Percentiles rank a stretch among this genome's conserved stretches.
Conservation (phyloP, 768 basidiomycete genomes). For the Mycena capillaripes region DNA sequence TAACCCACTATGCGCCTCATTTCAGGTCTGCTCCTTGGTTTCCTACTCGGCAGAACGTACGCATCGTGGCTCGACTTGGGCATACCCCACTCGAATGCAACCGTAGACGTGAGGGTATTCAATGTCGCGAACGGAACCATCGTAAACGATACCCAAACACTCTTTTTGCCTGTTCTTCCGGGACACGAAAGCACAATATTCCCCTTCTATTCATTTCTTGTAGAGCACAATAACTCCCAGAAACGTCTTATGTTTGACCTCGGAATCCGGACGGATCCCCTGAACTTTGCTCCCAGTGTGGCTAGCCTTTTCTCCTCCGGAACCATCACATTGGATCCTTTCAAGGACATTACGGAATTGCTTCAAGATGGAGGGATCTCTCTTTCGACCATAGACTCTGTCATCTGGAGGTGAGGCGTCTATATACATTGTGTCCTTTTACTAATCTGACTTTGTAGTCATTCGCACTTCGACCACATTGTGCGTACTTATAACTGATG, state of each 20-base stretch:
- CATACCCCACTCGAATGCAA: slow-evolving; percentile 16
- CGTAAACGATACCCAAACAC: background rate
- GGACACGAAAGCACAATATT: slow-evolving; percentile 9
- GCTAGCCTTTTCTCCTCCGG: background rate
- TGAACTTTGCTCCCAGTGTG: slow-evolving; percentile 21
- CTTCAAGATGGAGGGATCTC: slow-evolving; percentile 23
- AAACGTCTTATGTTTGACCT: slow-evolving; percentile 32
- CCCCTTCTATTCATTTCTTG: slow-evolving; percentile 23
- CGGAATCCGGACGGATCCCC: slow-evolving; percentile 22
- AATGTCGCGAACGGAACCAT: slow-evolving; percentile 25
- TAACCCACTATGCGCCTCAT: background rate
- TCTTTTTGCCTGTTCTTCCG: slow-evolving; percentile 13
- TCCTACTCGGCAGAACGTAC: background rate
- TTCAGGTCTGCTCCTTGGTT: background rate
- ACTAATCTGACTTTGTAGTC: no score
- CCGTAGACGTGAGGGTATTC: slow-evolving; percentile 22
- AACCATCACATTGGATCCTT: background rate
- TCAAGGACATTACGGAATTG: slow-evolving; percentile 19
- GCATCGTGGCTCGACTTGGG: slow-evolving; percentile 15
- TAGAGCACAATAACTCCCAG: slow-evolving; percentile 12
- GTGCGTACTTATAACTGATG: no score
- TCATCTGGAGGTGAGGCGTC: slow-evolving; percentile 32
- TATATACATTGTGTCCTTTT: no score
- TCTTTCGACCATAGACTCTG: slow-evolving; percentile 18
- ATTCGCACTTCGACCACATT: no score